Evolutionary conservation across 306 rosid species (phyloP).

Genomic region (Fragaria ananassa): DNA sequence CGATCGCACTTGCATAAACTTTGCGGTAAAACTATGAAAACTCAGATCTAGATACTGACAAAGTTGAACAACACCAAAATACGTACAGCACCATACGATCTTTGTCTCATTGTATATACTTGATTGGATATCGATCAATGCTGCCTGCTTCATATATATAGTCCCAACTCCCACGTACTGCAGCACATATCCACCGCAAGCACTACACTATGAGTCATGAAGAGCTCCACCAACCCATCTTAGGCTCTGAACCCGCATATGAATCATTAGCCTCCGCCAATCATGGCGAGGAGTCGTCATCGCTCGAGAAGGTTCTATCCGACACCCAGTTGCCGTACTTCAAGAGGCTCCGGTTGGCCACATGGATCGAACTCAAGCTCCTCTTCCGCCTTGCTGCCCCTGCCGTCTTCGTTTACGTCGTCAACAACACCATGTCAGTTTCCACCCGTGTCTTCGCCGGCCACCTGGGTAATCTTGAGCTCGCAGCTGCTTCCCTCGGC

Average conservation of each 20-base stretch:
- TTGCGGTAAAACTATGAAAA: background rate
- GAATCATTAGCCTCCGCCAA: background rate
- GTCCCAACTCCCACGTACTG: background rate
- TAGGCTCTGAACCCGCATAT: constrained; percentile 8
- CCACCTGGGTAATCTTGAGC: constrained; percentile 74
- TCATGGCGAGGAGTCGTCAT: constrained; percentile 10
- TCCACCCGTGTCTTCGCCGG: constrained; percentile 63
- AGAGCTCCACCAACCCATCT: constrained; percentile 23
- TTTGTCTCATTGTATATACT: no score
- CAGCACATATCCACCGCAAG: background rate
- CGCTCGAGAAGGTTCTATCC: constrained; percentile 52
- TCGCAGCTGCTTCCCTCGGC: constrained; percentile 79
- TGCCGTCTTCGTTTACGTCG: constrained; percentile 56
- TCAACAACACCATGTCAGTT: constrained; percentile 63
- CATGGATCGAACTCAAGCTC: constrained; percentile 60
- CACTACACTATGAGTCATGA: constrained; percentile 30
- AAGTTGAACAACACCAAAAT: background rate
- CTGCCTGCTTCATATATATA: background rate
- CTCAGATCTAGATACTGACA: background rate
- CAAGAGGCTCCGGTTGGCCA: constrained; percentile 38
- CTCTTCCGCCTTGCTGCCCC: constrained; percentile 62
- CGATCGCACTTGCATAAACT: background rate
- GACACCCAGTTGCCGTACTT: constrained; percentile 26
- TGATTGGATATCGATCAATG: background rate
- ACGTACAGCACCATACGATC: background rate